A percentile compares a stretch with the other conserved stretches of the same genome.
Evolutionary conservation across 2,329 filamentous ascomycete genomes (phyloP).

Genomic region (Diplocarpon mali): DNA sequence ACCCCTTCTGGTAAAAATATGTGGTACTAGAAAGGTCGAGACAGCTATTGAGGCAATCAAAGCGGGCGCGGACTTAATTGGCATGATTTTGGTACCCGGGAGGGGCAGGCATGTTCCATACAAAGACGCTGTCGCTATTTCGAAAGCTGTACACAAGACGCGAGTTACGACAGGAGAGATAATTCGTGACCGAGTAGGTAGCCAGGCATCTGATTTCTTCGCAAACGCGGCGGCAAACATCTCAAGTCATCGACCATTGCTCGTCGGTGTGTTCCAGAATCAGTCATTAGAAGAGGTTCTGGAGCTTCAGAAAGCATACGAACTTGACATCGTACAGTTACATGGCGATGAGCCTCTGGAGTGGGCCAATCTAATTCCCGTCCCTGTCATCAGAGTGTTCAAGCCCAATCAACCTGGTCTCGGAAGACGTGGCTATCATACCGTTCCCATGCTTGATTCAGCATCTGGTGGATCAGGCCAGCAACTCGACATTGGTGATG

Average conservation of each 20-base stretch:
- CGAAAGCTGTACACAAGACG: conserved; percentile 55
- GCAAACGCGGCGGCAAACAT: conserved; percentile 38
- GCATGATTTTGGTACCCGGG: conserved; percentile 80
- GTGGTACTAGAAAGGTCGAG: conserved; percentile 75
- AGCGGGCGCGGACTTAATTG: conserved; percentile 82
- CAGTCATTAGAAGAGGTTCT: conserved; percentile 78
- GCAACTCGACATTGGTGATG: conserved; percentile 58
- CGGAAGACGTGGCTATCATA: conserved; percentile 67
- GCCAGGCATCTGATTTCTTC: conserved; percentile 58
- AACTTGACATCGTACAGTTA: conserved; percentile 81
- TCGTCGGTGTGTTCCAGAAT: conserved; percentile 92
- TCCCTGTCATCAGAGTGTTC: conserved; percentile 84
- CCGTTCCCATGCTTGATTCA: conserved; percentile 75
- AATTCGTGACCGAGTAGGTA: conserved; percentile 20
- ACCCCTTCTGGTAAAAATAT: conserved; percentile 78
- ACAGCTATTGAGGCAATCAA: conserved; percentile 71
- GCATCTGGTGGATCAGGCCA: conserved; percentile 74
- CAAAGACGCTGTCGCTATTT: conserved; percentile 72
- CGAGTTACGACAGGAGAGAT: conserved; percentile 16
- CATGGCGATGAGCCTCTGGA: conserved; percentile 89
- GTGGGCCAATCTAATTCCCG: conserved; percentile 80
- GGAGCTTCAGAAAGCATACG: conserved; percentile 61
- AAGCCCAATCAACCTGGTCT: conserved; percentile 54
- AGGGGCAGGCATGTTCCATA: conserved; percentile 70
- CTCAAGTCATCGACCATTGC: conserved; percentile 50